Base-by-base conservation (phyloP, 2,329 filamentous ascomycete species). In the Cylindrodendrum hubeiense region DNA sequence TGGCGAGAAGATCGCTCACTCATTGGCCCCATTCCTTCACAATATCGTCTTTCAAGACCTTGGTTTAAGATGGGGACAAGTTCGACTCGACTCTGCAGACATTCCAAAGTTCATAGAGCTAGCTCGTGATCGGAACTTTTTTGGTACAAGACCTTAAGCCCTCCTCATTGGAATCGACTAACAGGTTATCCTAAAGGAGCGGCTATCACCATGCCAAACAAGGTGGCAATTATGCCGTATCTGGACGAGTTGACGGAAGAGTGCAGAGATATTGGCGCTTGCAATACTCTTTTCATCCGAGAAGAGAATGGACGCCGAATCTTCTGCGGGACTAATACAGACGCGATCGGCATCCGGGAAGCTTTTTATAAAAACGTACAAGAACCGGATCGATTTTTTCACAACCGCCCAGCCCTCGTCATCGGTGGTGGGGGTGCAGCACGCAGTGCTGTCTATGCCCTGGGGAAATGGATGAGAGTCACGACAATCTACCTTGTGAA, bases 181-280 rank as follows among this genome's bases (percentile, higher is more conserved):
- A 62, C 24, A n/a, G 24, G 33, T 9, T 46, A 17, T n/a, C 44
- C 30, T 21, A n/a, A 62, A 87, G 90, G 91, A 59, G 88, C 90
- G 21, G 89, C 91, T 4, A 89, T 95, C 39, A 95, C 93, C 21
- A 96, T 95, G 93, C 93, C 93, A 0, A 90, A 93, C 83, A 95
- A 96, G 79, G 88, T 95, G 24, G 85, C 89, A 71, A 93, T 95
- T 75, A 87, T 95, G 65, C 84, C 88, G 0, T 85, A 93, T 71
- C 85, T 95, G 8, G 92, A 95, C 74, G 87, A 90, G 58, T 82
- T 95, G 39, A 94, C 92, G 6, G 86, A 89, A 21, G 91, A 94
- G 79, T 92, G 89, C 70, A 85, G 86, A 52, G 89, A 90, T 37
- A 90, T 94, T 21, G 92, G 93, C 52, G 93, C 93, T 53, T 91